Percentiles rank a stretch among this genome's conserved stretches.
Conservation (phyloP, 2,329 filamentous ascomycete genomes). For the Aureobasidium sp. region DNA sequence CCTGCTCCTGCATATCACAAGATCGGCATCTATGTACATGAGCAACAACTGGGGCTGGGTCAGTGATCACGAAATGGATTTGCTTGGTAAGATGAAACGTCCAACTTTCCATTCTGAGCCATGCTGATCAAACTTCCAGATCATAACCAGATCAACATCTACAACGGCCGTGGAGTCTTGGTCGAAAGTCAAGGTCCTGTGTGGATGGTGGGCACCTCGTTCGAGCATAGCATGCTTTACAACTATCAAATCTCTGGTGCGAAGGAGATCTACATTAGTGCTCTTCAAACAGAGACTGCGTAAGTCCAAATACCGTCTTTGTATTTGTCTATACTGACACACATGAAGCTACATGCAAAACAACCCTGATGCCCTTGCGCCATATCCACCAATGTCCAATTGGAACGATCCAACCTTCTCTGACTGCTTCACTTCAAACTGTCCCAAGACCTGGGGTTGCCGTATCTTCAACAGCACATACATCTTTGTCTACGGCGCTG, state of each 20-base stretch:
- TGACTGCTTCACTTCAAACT: constrained; percentile 46
- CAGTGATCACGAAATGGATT: constrained; percentile 83
- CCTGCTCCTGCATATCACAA: constrained; percentile 42
- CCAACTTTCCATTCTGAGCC: background rate
- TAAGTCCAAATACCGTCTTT: constrained; percentile 37
- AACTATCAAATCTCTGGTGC: constrained; percentile 82
- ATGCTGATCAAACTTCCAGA: constrained; percentile 32
- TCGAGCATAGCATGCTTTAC: constrained; percentile 55
- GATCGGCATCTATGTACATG: constrained; percentile 59
- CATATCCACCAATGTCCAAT: constrained; percentile 52
- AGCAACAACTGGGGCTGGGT: constrained; percentile 94
- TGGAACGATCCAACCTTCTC: constrained; percentile 65
- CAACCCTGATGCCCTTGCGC: constrained; percentile 65
- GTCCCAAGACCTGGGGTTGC: constrained; percentile 71
- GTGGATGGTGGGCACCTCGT: constrained; percentile 59
- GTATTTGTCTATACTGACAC: background rate
- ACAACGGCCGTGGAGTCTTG: constrained; percentile 74
- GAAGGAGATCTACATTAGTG: constrained; percentile 70
- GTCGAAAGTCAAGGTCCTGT: constrained; percentile 52
- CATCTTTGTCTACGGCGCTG: constrained; percentile 63
- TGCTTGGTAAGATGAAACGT: constrained; percentile 34
- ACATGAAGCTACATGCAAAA: constrained; percentile 59
- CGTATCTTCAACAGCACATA: constrained; percentile 62
- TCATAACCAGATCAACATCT: constrained; percentile 71
- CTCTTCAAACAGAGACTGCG: constrained; percentile 85